These are phyloP conservation scores for Rutstroemia sp. DNA, from an alignment of 2,329 filamentous ascomycete genomes.

Conservation along the genomic window DNA sequence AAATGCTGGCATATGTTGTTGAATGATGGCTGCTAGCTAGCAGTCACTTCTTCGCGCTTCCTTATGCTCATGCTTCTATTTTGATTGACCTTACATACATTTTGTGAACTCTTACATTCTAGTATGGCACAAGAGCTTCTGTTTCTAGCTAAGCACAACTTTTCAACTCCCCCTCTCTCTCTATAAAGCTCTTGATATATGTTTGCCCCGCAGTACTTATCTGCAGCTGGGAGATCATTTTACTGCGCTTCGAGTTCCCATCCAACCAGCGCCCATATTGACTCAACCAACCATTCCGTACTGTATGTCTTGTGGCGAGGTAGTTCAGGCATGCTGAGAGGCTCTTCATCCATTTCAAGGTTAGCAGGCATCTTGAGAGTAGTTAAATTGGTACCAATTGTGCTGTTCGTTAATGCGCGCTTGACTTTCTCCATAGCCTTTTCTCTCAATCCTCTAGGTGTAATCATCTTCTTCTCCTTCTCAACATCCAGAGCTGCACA, in stretches of 20 bases:
- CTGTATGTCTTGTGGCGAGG: conserved; percentile 2
- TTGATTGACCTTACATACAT: too few relatives aligned
- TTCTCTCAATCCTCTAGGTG: background rate
- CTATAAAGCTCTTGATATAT: too few relatives aligned
- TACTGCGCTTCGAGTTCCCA: conserved; percentile 13
- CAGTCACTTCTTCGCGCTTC: too few relatives aligned
- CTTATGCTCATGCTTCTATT: too few relatives aligned
- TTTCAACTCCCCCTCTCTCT: too few relatives aligned
- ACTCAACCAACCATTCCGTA: conserved; percentile 14
- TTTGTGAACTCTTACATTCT: too few relatives aligned
- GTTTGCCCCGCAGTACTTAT: too few relatives aligned
- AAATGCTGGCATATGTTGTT: too few relatives aligned
- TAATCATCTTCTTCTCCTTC: background rate
- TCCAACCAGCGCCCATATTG: conserved; percentile 13
- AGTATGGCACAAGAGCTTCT: too few relatives aligned
- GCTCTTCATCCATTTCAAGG: conserved; percentile 4
- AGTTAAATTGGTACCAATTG: conserved; percentile 17
- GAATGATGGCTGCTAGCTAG: too few relatives aligned
- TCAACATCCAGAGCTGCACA: background rate
- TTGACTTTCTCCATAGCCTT: conserved; percentile 16
- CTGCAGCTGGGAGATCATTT: too few relatives aligned
- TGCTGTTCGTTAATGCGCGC: conserved; percentile 20
- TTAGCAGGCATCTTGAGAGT: conserved; percentile 13
- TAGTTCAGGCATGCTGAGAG: background rate
- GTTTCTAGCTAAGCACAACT: too few relatives aligned